Evolutionary conservation across 1,139 yeast genomes (phyloP), one percentile per base, ranked within the genome.

Genomic region (Magnusiomyces clavatus): DNA sequence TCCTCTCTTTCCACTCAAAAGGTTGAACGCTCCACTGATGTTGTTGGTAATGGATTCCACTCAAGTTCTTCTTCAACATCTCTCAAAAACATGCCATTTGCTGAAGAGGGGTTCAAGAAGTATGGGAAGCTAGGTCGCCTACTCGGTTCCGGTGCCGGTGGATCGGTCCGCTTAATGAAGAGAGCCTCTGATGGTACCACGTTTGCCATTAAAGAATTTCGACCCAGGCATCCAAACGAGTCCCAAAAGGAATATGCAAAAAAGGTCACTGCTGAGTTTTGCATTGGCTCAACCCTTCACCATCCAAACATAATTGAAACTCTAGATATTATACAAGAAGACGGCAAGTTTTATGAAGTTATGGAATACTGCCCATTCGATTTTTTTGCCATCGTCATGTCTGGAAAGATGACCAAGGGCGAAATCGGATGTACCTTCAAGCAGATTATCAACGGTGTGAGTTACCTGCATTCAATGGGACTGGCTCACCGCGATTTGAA

Each of bases 301-400:
- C 97, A 92, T 68, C 92, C 96, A 16, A 90, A 92, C 67, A 83
- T 92, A 58, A 89, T 92, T 62, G 94, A 90, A 67, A 92, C 98
- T 0, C 77, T 92, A 55, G 98, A 94, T 66, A 88, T 92, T 42
- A 81, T 90, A 54, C 86, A 87, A 63, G 97, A 89, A 62, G 83
- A 82, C 59, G 86, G 83, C 56, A 80, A 89, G 59, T 87, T 87
- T 64, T 92, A 82, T 67, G 97, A 94, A 68, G 90, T 94, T 48
- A 92, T 94, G 98, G 98, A 94, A 67, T 94, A 87, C 66, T 94
- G 97, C 54, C 97, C 96, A 19, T 86, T 85, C 55, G 99, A 94
- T 69, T 85, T 90, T 66, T 94, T 94, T 71, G 96, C 97, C 1
- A 90, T 92, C 48, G 98, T 94, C 43, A 94, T 94, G 99, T 85